phyloP scores from a whole-genome alignment of 2,329 filamentous ascomycete species.

The Ophiostoma perfectum region DNA sequence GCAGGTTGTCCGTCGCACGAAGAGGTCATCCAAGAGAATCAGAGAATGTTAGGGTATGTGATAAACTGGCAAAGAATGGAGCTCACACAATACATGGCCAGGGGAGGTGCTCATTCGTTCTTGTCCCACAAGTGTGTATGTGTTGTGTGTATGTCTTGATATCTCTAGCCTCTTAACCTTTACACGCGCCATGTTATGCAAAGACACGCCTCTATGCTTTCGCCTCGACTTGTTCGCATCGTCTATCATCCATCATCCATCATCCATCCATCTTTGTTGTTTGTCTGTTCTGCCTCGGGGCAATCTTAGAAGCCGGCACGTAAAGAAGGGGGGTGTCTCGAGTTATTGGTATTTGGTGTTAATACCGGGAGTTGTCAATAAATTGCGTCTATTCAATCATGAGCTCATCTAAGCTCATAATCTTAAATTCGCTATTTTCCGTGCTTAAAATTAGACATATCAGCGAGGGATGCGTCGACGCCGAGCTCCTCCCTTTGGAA shows the following conservation, averaged over 20 bases:
- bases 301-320: too few species aligned
- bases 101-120: background rate
- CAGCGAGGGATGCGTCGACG: background rate
- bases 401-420: background rate
- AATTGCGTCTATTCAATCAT: background rate
- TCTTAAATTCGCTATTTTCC: constrained; percentile 4
- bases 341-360: too few species aligned
- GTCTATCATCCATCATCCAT: too few species aligned
- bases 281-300: too few species aligned
- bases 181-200: constrained; percentile 5
- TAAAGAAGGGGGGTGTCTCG: too few species aligned
- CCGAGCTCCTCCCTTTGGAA: background rate
- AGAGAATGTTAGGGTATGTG: background rate
- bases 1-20: background rate
- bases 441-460: background rate
- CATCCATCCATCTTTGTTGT: too few species aligned
- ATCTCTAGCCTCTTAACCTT: background rate
- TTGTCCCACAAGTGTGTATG: constrained; percentile 3
- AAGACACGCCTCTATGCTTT: background rate
- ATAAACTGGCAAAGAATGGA: background rate
- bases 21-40: background rate
- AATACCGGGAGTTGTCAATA: too few species aligned
- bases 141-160: constrained; percentile 2
- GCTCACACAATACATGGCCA: background rate
- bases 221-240: too few species aligned